phyloP scores from a whole-genome alignment of 2,329 filamentous ascomycete species.

The Dothidotthia symphoricarpi region DNA sequence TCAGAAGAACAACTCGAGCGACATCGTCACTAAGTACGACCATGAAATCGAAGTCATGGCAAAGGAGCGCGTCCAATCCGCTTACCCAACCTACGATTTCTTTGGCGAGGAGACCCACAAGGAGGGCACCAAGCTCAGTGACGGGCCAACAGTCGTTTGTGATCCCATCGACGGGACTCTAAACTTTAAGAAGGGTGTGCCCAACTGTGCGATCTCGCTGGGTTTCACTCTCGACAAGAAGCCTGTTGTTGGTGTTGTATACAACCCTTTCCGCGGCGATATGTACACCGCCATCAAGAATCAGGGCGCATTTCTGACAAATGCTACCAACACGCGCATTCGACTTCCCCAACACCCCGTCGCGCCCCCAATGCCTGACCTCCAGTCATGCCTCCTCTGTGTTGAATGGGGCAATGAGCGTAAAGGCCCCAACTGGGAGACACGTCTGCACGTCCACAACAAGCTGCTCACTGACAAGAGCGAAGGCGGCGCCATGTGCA shows the following conservation, averaged over 20 bases:
- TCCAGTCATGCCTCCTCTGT: slow-evolving; percentile 36
- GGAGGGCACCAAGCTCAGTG: slow-evolving; percentile 28
- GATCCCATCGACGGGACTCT: slow-evolving; percentile 44
- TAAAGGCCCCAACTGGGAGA: slow-evolving; percentile 38
- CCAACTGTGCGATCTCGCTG: slow-evolving; percentile 38
- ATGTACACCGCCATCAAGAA: slow-evolving; percentile 39
- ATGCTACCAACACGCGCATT: background rate
- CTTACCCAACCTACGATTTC: slow-evolving; percentile 49
- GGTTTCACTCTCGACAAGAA: slow-evolving; percentile 34
- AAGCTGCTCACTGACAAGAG: slow-evolving; percentile 29
- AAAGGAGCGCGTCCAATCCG: slow-evolving; percentile 41
- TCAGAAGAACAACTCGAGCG: slow-evolving; percentile 45
- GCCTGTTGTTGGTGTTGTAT: slow-evolving; percentile 38
- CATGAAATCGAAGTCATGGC: slow-evolving; percentile 55
- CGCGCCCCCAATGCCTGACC: slow-evolving; percentile 23
- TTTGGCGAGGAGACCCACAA: slow-evolving; percentile 42
- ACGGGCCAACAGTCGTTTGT: slow-evolving; percentile 37
- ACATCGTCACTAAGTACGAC: slow-evolving; percentile 57
- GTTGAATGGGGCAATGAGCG: slow-evolving; percentile 43
- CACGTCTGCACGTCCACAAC: slow-evolving; percentile 30
- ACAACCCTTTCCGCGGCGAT: slow-evolving; percentile 37
- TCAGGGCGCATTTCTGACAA: slow-evolving; percentile 32
- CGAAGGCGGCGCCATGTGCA: slow-evolving; percentile 35
- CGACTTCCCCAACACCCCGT: too few species aligned
- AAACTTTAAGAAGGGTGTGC: slow-evolving; percentile 42